Conservation (phyloP, 2,329 filamentous ascomycete genomes). For the Zymoseptoria tritici region DNA sequence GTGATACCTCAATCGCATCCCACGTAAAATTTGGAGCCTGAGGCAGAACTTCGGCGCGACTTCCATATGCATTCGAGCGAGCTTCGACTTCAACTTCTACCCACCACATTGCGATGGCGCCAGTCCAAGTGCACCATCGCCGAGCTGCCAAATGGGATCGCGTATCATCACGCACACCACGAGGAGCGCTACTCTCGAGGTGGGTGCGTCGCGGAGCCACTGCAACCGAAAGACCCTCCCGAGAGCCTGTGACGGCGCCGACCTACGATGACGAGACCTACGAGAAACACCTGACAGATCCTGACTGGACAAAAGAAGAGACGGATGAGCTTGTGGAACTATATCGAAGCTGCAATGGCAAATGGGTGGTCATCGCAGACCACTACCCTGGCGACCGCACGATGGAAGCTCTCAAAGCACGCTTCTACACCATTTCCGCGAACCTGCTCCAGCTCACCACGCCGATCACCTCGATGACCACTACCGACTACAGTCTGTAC, state of each 20-base stretch:
- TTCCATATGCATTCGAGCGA: background rate
- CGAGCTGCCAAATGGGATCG: background rate
- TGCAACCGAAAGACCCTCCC: background rate
- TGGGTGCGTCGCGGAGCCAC: background rate
- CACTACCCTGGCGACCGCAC: slow-evolving; percentile 61
- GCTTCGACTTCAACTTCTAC: background rate
- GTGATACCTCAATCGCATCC: no score
- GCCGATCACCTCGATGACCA: slow-evolving; percentile 78
- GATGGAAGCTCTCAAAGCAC: slow-evolving; percentile 83
- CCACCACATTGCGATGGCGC: background rate
- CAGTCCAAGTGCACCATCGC: background rate
- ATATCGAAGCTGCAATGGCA: slow-evolving; percentile 70
- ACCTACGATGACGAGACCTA: slow-evolving; percentile 86
- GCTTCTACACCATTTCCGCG: slow-evolving; percentile 82
- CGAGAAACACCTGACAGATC: slow-evolving; percentile 60
- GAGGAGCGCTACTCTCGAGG: background rate
- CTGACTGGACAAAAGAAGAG: slow-evolving; percentile 84
- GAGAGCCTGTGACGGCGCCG: slow-evolving; percentile 44
- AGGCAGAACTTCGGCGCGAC: background rate
- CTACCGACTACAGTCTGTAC: slow-evolving; percentile 72
- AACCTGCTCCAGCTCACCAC: slow-evolving; percentile 75
- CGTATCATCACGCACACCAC: background rate
- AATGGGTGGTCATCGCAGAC: slow-evolving; percentile 88
- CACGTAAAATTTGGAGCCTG: background rate
- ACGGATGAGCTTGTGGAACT: slow-evolving; percentile 82